Evolutionary conservation across 2,329 filamentous ascomycete species (phyloP), one percentile per base, ranked within the genome.

Genomic region (Scorias spongiosa): DNA sequence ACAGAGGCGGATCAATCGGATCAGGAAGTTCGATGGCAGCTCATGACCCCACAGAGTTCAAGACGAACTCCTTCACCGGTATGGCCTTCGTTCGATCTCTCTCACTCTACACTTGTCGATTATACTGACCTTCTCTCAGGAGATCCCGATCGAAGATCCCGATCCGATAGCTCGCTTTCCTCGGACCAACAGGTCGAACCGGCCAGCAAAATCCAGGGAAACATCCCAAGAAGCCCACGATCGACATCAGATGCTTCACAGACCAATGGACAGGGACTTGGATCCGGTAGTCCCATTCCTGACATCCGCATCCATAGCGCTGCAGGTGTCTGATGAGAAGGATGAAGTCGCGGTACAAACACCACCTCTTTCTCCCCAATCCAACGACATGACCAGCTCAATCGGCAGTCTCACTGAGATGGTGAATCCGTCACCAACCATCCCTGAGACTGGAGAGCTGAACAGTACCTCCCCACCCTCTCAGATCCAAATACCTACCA

Each of bases 281-380:
- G 20, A 38, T 44, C 41, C 39, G 38, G 14, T 14, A 40, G 20
- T 40, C 14, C 48, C 49, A 39, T 59, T 48, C 56, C 56, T 44
- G 54, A 57, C 52, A 60, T 60, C 53, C 52, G 53, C 41, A 57
- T 60, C 51, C 50, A 58, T 46, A 47, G 58, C 49, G 46, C 57
- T 50, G 48, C 54, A 48, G 39, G 47, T 20, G 42, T 47, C 48
- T 53, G 52, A 55, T 26, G 32, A 32, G 11, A 40, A 41, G 11
- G 29, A 15, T 15, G 32, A 36, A 12, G 32, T 36, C 11, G 32
- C 32, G 4, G 32, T 36, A 15, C 32, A 36, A 15, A 36, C 32
- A 15, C 32, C 32, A 12, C 32, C 43, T 11, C 48, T 49, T 20
- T 49, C 55, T 20, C 48, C 52, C n/a, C 41, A 49, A 15, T 53